A percentile compares a stretch with the other conserved stretches of the same genome.
Evolutionary conservation across 202 grass and related monocot genomes (phyloP).

Genomic region (Schoenoplectus tabernaemontani): DNA sequence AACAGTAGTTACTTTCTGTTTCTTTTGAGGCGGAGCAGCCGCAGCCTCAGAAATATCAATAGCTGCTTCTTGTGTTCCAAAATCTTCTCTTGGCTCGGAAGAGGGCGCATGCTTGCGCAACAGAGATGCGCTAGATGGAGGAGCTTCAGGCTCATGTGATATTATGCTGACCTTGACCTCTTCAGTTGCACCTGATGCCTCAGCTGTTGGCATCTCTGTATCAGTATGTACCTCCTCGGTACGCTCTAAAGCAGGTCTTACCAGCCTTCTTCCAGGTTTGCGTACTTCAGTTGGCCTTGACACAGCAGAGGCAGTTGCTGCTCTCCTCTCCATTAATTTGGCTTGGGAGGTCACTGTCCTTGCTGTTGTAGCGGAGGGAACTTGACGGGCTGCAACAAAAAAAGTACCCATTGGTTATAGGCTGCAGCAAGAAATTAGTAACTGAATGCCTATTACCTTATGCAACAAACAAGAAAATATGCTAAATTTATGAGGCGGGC

Average conservation of each 20-base stretch:
- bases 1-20: slow-evolving; percentile 41
- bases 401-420: not conserved
- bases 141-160: slow-evolving; percentile 45
- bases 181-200: slow-evolving; percentile 29
- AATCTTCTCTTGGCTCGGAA: too few species aligned
- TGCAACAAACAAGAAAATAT: too few species aligned
- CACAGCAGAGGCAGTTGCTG: not conserved
- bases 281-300: slow-evolving; percentile 51
- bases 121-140: slow-evolving; percentile 23
- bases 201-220: slow-evolving; percentile 28
- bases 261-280: slow-evolving; percentile 44
- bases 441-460: too few species aligned
- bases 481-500: too few species aligned
- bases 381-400: slow-evolving; percentile 35
- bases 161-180: slow-evolving; percentile 31
- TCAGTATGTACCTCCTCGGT: slow-evolving; percentile 65
- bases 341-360: slow-evolving; percentile 30
- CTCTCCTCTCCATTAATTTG: slow-evolving; percentile 50
- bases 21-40: slow-evolving; percentile 68
- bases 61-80: slow-evolving; percentile 34
- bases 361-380: slow-evolving; percentile 23
- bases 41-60: slow-evolving; percentile 22
- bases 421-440: not conserved
- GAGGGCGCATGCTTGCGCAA: slow-evolving; percentile 53
- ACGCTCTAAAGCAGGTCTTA: slow-evolving; percentile 51